phyloP scores from a whole-genome alignment of 805 yeast species.

The Cyberlindnera mrakii region DNA sequence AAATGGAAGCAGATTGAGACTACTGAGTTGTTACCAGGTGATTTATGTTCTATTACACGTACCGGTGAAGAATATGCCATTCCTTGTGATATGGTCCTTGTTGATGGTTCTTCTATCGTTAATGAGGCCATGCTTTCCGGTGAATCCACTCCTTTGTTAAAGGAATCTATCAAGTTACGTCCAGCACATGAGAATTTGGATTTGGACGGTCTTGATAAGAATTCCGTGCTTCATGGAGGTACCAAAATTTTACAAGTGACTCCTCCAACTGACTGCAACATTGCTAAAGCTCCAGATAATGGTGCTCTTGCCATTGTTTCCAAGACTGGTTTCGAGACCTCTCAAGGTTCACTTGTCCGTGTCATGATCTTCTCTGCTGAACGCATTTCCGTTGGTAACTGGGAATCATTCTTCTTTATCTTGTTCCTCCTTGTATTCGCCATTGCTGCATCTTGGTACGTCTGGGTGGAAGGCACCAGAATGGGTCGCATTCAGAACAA shows the following conservation, averaged over 20 bases:
- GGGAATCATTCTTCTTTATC: slow-evolving; percentile 89
- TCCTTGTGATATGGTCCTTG: slow-evolving; percentile 85
- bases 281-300: slow-evolving; percentile 66
- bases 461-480: slow-evolving; percentile 95
- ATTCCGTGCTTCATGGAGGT: slow-evolving; percentile 89
- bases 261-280: slow-evolving; percentile 44
- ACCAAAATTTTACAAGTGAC: slow-evolving; percentile 93
- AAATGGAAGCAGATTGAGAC: slow-evolving; percentile 70
- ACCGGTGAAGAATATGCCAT: slow-evolving; percentile 87
- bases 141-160: slow-evolving; percentile 93
- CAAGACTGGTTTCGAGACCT: slow-evolving; percentile 97
- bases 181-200: slow-evolving; percentile 64
- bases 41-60: slow-evolving; percentile 79
- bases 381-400: slow-evolving; percentile 92
- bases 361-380: slow-evolving; percentile 97
- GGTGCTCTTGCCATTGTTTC: slow-evolving; percentile 90
- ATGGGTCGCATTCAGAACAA: slow-evolving; percentile 95
- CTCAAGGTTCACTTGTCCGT: slow-evolving; percentile 95
- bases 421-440: slow-evolving; percentile 87
- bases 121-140: slow-evolving; percentile 99
- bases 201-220: slow-evolving; percentile 81
- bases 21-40: slow-evolving; percentile 82
- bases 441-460: slow-evolving; percentile 93
- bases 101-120: slow-evolving; percentile 90
- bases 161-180: slow-evolving; percentile 84